Evolutionary conservation across 2,329 filamentous ascomycete species (phyloP).

Genomic region (Pseudogymnoascus sp.): DNA sequence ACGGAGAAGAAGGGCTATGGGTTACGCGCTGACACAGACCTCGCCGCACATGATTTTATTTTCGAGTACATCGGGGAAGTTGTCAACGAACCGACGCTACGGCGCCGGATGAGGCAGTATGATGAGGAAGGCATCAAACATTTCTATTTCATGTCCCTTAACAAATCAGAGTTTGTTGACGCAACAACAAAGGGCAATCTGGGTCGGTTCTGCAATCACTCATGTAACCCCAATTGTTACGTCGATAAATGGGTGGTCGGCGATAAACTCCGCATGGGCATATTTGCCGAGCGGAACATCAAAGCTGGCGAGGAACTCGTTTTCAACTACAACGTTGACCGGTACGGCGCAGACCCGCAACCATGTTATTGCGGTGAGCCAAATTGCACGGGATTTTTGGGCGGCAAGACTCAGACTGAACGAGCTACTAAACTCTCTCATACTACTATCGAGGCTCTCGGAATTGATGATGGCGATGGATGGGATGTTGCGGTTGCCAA

Average conservation of each 20-base stretch:
- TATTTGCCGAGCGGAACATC: constrained; percentile 82
- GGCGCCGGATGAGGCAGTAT: constrained; percentile 84
- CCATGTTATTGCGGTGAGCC: constrained; percentile 92
- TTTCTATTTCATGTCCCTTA: constrained; percentile 99
- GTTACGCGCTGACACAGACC: constrained; percentile 67
- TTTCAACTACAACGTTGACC: constrained; percentile 99
- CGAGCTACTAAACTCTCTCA: constrained; percentile 84
- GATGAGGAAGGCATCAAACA: constrained; percentile 96
- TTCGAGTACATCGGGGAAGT: constrained; percentile 98
- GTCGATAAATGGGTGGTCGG: constrained; percentile 99
- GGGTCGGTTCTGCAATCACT: constrained; percentile 96
- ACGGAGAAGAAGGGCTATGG: constrained; percentile 97
- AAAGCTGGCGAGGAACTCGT: constrained; percentile 87
- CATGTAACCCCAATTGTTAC: constrained; percentile 97
- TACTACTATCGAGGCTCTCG: constrained; percentile 86
- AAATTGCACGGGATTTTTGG: constrained; percentile 94
- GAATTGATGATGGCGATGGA: constrained; percentile 83
- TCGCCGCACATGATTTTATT: constrained; percentile 82
- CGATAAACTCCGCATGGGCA: constrained; percentile 96
- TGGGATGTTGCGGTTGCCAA: constrained; percentile 89
- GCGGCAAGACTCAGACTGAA: constrained; percentile 95
- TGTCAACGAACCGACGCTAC: constrained; percentile 85
- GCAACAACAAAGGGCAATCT: constrained; percentile 95
- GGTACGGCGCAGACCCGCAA: constrained; percentile 93
- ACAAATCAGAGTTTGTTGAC: constrained; percentile 92